phyloP scores from a whole-genome alignment of 2,329 filamentous ascomycete genomes.

The Diaporthe nobilis region DNA sequence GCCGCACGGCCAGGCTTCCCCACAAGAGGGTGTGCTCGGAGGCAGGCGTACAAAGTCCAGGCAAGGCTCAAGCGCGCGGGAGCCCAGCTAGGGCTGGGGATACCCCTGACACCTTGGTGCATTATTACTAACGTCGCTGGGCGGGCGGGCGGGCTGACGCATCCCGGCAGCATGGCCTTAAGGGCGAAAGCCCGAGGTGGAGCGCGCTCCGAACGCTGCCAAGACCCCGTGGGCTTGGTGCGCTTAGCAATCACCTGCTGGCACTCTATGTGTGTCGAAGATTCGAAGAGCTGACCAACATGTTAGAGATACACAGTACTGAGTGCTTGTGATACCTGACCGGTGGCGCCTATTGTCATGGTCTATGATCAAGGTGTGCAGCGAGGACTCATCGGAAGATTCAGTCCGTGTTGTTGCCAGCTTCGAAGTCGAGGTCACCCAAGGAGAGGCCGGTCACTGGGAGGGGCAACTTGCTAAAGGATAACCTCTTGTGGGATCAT shows the following conservation, averaged over 20 bases:
- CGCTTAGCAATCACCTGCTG: conserved; percentile 16
- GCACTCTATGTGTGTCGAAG: not conserved
- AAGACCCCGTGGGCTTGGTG: not conserved
- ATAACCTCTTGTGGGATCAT: not conserved
- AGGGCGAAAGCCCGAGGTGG: conserved; percentile 20
- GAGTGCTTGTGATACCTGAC: not conserved
- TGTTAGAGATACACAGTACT: not conserved
- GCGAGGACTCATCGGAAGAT: not conserved
- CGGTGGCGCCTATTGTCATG: not conserved
- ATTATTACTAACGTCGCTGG: not conserved
- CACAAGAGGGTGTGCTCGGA: not conserved
- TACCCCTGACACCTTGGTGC: not conserved
- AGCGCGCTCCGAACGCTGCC: not conserved
- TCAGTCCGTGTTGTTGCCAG: not conserved
- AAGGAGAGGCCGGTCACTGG: not conserved
- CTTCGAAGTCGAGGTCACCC: not conserved
- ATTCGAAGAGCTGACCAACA: conserved; percentile 14
- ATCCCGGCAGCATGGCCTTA: not conserved
- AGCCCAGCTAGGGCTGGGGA: not conserved
- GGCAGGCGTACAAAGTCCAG: not conserved
- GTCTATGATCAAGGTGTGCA: too few species aligned
- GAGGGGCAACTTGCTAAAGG: not conserved
- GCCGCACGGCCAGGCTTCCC: not conserved
- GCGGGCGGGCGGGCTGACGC: not conserved
- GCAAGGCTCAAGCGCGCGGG: conserved; percentile 1